phyloP scores from a whole-genome alignment of 2,329 filamentous ascomycete species.

The Knufia fluminis region DNA sequence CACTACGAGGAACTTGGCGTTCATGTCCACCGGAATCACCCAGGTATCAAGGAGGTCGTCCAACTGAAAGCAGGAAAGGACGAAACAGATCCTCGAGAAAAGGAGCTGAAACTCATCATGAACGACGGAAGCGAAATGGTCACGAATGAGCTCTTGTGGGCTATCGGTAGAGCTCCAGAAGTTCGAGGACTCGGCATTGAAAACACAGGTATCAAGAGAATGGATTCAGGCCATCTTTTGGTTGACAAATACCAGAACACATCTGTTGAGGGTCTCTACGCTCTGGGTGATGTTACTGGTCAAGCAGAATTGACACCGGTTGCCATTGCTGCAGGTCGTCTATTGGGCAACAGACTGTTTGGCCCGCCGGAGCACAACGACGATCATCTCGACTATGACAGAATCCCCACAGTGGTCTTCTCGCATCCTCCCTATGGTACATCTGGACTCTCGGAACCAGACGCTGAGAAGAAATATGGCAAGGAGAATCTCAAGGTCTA shows the following conservation, averaged over 20 bases:
- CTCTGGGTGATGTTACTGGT: constrained; percentile 43
- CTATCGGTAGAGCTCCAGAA: constrained; percentile 40
- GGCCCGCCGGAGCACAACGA: constrained; percentile 37
- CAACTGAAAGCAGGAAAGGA: constrained; percentile 28
- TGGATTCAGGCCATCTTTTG: constrained; percentile 32
- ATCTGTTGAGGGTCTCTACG: constrained; percentile 38
- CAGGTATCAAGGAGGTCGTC: constrained; percentile 40
- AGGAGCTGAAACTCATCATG: constrained; percentile 36
- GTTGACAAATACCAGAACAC: constrained; percentile 46
- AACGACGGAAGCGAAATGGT: constrained; percentile 36
- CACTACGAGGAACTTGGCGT: constrained; percentile 42
- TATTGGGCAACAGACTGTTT: constrained; percentile 42
- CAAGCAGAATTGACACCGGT: constrained; percentile 44
- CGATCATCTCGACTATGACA: constrained; percentile 40
- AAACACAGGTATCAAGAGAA: constrained; percentile 34
- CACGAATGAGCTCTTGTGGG: constrained; percentile 44
- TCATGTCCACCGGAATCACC: constrained; percentile 38
- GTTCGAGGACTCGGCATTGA: constrained; percentile 35
- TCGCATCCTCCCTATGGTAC: constrained; percentile 43
- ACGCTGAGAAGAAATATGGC: constrained; percentile 39
- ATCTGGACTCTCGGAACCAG: constrained; percentile 41
- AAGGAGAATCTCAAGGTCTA: constrained; percentile 44
- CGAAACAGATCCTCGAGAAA: constrained; percentile 38
- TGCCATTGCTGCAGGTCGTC: constrained; percentile 43
- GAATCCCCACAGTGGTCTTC: constrained; percentile 46